A percentile compares a stretch with the other conserved stretches of the same genome.
Evolutionary conservation across 169 alveolate species (phyloP).

Genomic region (Cryptosporidium andersoni): DNA sequence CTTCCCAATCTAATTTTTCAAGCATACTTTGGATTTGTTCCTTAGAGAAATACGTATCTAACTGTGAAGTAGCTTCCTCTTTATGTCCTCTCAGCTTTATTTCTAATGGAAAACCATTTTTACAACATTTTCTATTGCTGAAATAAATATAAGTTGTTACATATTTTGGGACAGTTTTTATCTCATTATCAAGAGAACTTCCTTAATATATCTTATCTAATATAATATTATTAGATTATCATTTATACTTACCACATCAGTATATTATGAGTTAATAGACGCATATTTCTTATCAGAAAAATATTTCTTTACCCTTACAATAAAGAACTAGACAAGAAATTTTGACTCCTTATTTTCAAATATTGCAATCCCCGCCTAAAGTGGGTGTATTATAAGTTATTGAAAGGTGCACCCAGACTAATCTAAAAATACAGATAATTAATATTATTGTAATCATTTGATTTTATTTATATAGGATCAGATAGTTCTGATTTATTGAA

Average conservation of each 20-base stretch:
- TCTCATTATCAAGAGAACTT: background rate
- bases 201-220: constrained; percentile 54
- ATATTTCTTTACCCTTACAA: too few relatives aligned
- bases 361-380: too few relatives aligned
- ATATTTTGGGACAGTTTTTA: background rate
- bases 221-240: background rate
- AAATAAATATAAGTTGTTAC: background rate
- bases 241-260: constrained; percentile 70
- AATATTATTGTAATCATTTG: too few relatives aligned
- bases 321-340: too few relatives aligned
- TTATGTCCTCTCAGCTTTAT: constrained; percentile 20
- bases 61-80: constrained; percentile 38
- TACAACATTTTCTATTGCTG: constrained; percentile 64
- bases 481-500: too few relatives aligned
- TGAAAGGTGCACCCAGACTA: too few relatives aligned
- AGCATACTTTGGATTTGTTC: constrained; percentile 60
- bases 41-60: constrained; percentile 61
- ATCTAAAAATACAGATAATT: too few relatives aligned
- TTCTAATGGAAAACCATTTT: constrained; percentile 53
- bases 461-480: too few relatives aligned
- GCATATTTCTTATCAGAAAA: constrained; percentile 36
- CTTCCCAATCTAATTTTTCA: constrained; percentile 75
- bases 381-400: too few relatives aligned
- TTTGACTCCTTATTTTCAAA: too few relatives aligned
- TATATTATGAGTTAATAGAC: constrained; percentile 74